Conservation (phyloP, 108 stramenopile species). For the Skeletonema menzelii region DNA sequence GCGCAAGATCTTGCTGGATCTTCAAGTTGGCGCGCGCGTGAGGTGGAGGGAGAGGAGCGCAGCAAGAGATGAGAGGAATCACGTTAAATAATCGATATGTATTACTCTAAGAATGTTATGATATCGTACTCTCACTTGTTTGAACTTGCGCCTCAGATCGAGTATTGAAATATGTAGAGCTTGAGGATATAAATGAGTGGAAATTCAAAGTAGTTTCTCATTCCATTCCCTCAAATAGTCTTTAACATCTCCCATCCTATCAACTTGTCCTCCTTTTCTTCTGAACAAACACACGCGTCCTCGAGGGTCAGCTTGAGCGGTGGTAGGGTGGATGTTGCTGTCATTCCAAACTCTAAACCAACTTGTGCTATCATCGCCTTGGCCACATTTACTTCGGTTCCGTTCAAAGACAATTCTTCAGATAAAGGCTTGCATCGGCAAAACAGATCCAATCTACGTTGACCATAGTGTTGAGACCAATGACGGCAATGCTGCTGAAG, state of each 20-base stretch:
- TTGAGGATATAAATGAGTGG: too few species aligned
- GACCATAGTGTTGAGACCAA: constrained; percentile 53
- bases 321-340: constrained; percentile 55
- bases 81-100: too few species aligned
- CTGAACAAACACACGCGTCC: constrained; percentile 52
- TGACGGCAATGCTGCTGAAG: constrained; percentile 71
- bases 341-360: constrained; percentile 42
- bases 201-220: too few species aligned
- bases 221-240: neutral
- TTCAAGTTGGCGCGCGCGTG: neutral
- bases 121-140: too few species aligned
- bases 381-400: constrained; percentile 61
- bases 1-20: neutral
- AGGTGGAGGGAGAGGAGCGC: neutral
- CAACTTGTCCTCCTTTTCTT: constrained; percentile 11
- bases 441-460: constrained; percentile 56
- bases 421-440: constrained; percentile 79
- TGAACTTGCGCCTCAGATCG: too few species aligned
- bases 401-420: constrained; percentile 56
- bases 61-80: too few species aligned
- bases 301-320: constrained; percentile 72
- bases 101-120: too few species aligned
- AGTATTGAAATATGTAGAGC: too few species aligned
- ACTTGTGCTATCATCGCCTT: constrained; percentile 27
- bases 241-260: constrained; percentile 30